phyloP scores from a whole-genome alignment of 257 asterid species.

The Solanum chilense region DNA sequence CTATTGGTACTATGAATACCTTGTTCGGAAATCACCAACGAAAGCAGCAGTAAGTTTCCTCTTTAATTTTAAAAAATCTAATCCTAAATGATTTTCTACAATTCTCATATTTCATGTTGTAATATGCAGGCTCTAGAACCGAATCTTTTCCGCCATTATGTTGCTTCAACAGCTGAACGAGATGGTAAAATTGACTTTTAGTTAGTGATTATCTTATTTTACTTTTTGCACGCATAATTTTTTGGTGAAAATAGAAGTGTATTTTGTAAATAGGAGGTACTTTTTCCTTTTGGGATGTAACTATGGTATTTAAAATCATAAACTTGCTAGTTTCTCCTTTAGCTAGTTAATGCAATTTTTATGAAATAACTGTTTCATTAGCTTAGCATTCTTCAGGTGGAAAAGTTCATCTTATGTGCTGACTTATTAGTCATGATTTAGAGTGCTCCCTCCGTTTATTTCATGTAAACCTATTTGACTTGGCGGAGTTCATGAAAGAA shows the following conservation, averaged over 20 bases:
- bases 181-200: conserved; percentile 47
- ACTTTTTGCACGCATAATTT: neutral
- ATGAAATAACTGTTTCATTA: neutral
- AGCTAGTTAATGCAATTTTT: neutral
- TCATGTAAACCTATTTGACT: neutral
- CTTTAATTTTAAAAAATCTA: neutral
- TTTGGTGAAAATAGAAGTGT: neutral
- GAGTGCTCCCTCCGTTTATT: neutral
- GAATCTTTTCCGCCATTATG: conserved; percentile 73
- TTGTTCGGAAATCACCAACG: conserved; percentile 90
- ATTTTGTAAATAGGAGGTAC: neutral
- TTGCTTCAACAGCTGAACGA: conserved; percentile 81
- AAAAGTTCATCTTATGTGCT: neutral
- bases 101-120: conserved; percentile 8
- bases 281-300: neutral
- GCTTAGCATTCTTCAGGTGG: neutral
- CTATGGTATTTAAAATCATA: neutral
- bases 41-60: conserved; percentile 43
- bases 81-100: neutral
- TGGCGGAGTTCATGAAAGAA: neutral
- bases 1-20: conserved; percentile 90
- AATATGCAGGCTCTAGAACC: conserved; percentile 58
- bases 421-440: neutral
- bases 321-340: neutral
- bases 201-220: neutral